phyloP scores from a whole-genome alignment of 2,329 filamentous ascomycete genomes.

The Biscogniauxia mediterranea region DNA sequence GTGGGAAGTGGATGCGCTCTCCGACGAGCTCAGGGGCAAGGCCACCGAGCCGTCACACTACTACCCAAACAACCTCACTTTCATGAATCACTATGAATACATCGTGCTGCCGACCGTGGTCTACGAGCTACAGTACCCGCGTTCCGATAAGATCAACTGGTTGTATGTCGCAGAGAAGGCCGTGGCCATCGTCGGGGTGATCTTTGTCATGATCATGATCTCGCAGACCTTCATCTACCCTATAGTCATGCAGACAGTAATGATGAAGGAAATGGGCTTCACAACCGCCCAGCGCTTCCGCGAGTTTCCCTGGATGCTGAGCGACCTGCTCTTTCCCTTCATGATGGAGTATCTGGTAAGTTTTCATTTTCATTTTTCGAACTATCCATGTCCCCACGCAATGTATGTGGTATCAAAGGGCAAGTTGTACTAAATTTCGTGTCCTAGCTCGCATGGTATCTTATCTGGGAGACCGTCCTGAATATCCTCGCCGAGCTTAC shows the following conservation, averaged over 20 bases:
- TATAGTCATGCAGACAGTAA: conserved; percentile 64
- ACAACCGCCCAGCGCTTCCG: conserved; percentile 58
- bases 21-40: conserved; percentile 65
- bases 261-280: conserved; percentile 66
- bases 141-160: conserved; percentile 68
- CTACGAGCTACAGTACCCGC: conserved; percentile 77
- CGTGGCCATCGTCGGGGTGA: conserved; percentile 66
- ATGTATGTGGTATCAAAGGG: background rate
- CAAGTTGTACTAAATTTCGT: background rate
- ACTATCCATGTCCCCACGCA: no score
- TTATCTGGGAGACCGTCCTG: conserved; percentile 75
- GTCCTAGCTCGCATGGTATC: conserved; percentile 65
- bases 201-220: conserved; percentile 77
- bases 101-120: conserved; percentile 73
- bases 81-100: conserved; percentile 67
- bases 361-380: background rate
- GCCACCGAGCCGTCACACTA: conserved; percentile 46
- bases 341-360: conserved; percentile 70
- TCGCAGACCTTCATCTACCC: conserved; percentile 77
- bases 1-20: conserved; percentile 63
- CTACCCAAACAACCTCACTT: conserved; percentile 69
- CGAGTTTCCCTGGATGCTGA: conserved; percentile 73
- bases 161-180: conserved; percentile 71
- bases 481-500: conserved; percentile 77
- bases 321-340: conserved; percentile 74